Conservation (phyloP, 441 rosid species). For the Erodium moschatum region DNA sequence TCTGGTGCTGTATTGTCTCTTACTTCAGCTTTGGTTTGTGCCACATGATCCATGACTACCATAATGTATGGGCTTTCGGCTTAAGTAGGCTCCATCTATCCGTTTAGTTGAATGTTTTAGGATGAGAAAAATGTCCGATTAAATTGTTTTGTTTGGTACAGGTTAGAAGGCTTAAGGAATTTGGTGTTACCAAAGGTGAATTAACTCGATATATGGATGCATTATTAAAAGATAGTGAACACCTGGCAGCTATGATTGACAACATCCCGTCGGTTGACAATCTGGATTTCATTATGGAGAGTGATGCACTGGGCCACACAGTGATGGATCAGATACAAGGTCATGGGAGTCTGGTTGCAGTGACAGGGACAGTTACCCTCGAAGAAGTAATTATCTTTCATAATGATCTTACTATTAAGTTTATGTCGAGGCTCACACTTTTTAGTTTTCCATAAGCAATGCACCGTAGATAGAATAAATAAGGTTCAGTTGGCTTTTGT, state of each 20-base stretch:
- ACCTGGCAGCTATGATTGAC: conserved; percentile 93
- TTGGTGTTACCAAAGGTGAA: conserved; percentile 98
- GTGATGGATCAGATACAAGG: conserved; percentile 99
- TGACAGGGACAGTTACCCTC: conserved; percentile 84
- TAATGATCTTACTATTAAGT: conserved; percentile 13
- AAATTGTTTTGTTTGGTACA: conserved; percentile 28
- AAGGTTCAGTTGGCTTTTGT: not conserved
- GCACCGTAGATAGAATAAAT: not conserved
- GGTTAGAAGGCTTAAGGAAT: conserved; percentile 97
- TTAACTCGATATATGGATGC: conserved; percentile 96
- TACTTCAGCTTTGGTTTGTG: not conserved
- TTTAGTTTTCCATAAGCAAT: conserved; percentile 1
- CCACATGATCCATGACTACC: not conserved
- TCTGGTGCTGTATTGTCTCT: conserved; percentile 2
- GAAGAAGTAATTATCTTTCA: conserved; percentile 53
- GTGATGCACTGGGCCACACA: conserved; percentile 86
- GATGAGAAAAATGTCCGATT: not conserved
- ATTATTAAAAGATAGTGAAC: conserved; percentile 94
- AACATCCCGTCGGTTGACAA: conserved; percentile 97
- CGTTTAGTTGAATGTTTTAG: not conserved
- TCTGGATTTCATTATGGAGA: conserved; percentile 96
- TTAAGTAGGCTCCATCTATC: not conserved
- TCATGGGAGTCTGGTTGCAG: conserved; percentile 79
- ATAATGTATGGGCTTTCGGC: not conserved
- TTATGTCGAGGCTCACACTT: conserved; percentile 10